Conservation (phyloP, 106 monocot species). For the Narthecium ossifragum region DNA sequence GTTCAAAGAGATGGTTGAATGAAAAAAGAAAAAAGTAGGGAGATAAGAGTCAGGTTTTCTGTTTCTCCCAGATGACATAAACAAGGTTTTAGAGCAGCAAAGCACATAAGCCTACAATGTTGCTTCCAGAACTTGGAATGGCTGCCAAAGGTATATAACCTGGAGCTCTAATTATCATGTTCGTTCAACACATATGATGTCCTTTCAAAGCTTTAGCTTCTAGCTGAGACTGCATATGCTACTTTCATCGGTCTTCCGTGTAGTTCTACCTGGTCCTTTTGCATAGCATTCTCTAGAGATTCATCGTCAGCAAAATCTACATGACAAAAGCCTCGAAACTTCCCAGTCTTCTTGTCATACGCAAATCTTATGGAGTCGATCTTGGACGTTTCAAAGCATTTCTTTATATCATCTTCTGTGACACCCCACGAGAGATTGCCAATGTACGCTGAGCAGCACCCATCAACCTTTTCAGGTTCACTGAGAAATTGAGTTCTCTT, state of each 20-base stretch:
- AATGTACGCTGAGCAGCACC: slow-evolving; percentile 53
- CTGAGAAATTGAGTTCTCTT: slow-evolving; percentile 36
- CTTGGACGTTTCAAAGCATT: slow-evolving; percentile 30
- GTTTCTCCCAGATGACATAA: no score
- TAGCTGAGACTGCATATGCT: slow-evolving; percentile 43
- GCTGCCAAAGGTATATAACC: no score
- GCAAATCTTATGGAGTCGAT: slow-evolving; percentile 58
- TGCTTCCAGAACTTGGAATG: no score
- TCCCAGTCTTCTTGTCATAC: slow-evolving; percentile 38
- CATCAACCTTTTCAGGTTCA: slow-evolving; percentile 52
- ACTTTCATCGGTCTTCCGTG: slow-evolving; percentile 48
- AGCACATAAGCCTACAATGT: no score
- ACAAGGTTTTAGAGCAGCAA: no score
- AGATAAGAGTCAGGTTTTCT: no score
- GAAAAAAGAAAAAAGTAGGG: no score
- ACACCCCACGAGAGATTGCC: slow-evolving; percentile 66
- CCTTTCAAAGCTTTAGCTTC: slow-evolving; percentile 16
- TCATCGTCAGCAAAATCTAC: slow-evolving; percentile 65
- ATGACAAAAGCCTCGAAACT: slow-evolving; percentile 53
- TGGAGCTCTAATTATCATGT: no score
- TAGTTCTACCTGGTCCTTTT: slow-evolving; percentile 49
- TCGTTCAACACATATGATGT: no score
- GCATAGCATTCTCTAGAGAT: slow-evolving; percentile 56
- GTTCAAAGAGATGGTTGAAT: no score
- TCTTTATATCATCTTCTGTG: slow-evolving; percentile 53